These are phyloP conservation scores for Nicotiana obtusifolia DNA, from an alignment of 257 asterid species.

Conservation along the genomic window DNA sequence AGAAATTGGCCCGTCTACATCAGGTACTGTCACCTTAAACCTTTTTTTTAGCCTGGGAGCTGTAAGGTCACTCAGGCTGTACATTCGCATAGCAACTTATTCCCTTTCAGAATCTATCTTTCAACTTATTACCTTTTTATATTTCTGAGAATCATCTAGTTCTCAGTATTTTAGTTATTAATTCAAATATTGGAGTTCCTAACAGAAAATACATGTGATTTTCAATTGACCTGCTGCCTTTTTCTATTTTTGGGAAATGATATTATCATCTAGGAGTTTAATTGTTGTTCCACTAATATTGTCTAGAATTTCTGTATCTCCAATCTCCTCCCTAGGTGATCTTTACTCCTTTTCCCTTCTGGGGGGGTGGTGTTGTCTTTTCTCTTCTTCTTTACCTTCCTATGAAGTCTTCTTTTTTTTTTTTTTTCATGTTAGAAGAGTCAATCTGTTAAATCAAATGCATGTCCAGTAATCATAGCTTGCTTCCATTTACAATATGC, in stretches of 20 bases:
- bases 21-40: slow-evolving; percentile 41
- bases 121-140: background rate
- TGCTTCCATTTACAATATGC: no score
- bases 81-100: background rate
- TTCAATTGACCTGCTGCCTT: background rate
- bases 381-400: background rate
- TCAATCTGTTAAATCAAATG: background rate
- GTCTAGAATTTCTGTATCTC: background rate
- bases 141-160: background rate
- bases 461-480: background rate
- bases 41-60: background rate
- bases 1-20: slow-evolving; percentile 59
- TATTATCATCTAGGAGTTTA: background rate
- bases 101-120: background rate
- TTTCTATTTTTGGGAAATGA: background rate
- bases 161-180: background rate
- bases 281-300: background rate
- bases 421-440: slow-evolving; percentile 2
- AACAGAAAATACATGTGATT: background rate
- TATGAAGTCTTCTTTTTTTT: background rate
- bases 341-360: background rate
- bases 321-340: background rate
- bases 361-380: background rate
- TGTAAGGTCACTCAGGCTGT: slow-evolving; percentile 1
- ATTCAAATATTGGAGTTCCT: background rate